Base-by-base conservation (phyloP, 495 filamentous ascomycete genomes). In the Penicillium parvum region DNA sequence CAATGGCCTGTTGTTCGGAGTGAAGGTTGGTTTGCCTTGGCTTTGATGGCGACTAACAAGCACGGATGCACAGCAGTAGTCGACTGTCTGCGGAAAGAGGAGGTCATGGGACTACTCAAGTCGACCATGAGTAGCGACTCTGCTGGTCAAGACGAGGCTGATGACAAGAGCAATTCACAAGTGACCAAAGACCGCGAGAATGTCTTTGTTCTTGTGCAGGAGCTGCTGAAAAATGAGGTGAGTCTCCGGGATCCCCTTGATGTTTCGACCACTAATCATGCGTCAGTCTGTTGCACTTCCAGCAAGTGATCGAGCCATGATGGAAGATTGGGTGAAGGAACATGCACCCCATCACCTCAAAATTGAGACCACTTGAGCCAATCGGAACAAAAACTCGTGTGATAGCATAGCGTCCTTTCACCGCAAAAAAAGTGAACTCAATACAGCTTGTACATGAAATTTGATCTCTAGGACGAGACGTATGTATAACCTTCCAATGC, bases 1-100 rank as follows among this genome's bases (percentile, higher is more conserved):
- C 81, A 83, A 52, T 89, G 82, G 69, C 81, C 84, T 1, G 72
- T 81, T 16, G 69, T 91, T 11, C 73, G 81, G 7, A 81, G 80
- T 45, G 86, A 92, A 57, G 80, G 79, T 0, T 79, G 84, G 68
- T 88, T 90, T 55, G 79, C 82, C 3, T 66, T 90, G 11, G 86
- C 85, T 3, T 64, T 90, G 20, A 84, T 91, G 76, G 75, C 78
- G 7, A 69, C 65, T 16, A 65, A 50, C 23, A 48, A 55, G 9
- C 61, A 72, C 8, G 83, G 83, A 3, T 72, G 74, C 16, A 41
- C 52, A 17, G 62, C 71, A n/a, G 77, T 81, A 15, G 48, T 70
- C 4, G 61, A 69, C 26, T 64, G 72, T 15, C 48, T 86, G 19
- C 57, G 72, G n/a, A 63, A 71, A 6, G 60, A 69, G 14, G 71